Evolutionary conservation across 2,329 filamentous ascomycete species (phyloP), one percentile per base, ranked within the genome.

Genomic region (Rhynchosporium graminicola): DNA sequence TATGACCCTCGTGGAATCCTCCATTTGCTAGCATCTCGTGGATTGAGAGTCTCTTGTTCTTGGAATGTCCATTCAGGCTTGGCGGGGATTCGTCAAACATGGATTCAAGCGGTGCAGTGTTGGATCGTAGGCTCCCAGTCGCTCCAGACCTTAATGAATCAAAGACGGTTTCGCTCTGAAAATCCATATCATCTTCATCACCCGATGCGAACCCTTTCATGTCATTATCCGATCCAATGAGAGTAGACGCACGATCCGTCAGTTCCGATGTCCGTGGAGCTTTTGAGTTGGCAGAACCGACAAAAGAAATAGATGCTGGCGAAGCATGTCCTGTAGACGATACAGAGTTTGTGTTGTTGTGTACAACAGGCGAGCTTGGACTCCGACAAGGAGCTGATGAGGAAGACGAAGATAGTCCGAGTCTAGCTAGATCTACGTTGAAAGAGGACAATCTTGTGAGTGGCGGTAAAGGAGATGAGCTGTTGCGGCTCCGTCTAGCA

Each of bases 71-170:
- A 20, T 81, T 80, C 0, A 83, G 82, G 71, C 82, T 83, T 7
- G 85, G 83, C 42, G 87, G 88, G 13, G 89, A 91, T 69, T 93
- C 90, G 75, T 93, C 89, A 74, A 92, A 93, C 80, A 92, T 90
- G 29, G 86, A 90, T 71, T 92, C 89, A 56, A 92, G 78, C 15
- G 89, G 88, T 33, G 88, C 89, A 72, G 91, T 86, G 52, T 86
- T 82, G 40, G 85, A 84, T 63, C 87, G 84, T 59, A 83, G 81
- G 65, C 87, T 88, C 65, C 83, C 82, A 9, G 89, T 91, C 45
- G 83, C 87, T 63, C 83, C 81, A 15, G 90, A 92, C 59, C 88
- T 87, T 68, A 92, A 77, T 36, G 90, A 92, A 77, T 93, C 90
- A 75, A 87, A 92, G 61, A 89, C 81, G 20, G 86, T 90, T 70